Conservation (phyloP, 1,284 basidiomycete genomes). For the Melampsora americana region DNA sequence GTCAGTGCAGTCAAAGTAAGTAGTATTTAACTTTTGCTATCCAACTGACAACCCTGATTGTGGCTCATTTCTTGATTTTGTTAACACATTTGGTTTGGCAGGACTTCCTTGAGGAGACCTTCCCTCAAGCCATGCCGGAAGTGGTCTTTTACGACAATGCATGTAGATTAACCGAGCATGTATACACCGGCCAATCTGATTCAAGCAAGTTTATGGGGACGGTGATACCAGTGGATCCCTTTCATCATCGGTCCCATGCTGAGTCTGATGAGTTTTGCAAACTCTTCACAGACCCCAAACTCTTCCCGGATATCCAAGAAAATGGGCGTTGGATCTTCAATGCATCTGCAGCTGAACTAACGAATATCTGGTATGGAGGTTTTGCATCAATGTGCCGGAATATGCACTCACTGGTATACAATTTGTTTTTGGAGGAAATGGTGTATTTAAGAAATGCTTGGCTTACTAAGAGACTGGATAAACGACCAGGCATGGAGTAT, state of each 20-base stretch:
- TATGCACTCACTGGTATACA: neutral
- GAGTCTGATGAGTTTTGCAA: neutral
- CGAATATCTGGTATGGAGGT: neutral
- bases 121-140: neutral
- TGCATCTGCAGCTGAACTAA: neutral
- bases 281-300: neutral
- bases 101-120: neutral
- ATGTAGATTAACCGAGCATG: neutral
- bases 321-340: neutral
- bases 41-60: no score
- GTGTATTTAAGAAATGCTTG: no score
- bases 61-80: neutral
- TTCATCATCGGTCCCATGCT: neutral
- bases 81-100: neutral
- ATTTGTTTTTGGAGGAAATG: no score
- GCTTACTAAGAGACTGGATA: no score
- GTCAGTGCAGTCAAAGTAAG: neutral
- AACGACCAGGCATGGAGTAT: no score
- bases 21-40: no score
- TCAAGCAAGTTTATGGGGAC: neutral
- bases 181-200: neutral
- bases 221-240: neutral
- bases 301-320: neutral
- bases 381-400: neutral
- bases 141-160: neutral